Conservation (phyloP, 768 basidiomycete genomes). For the Mycena belliarum region DNA sequence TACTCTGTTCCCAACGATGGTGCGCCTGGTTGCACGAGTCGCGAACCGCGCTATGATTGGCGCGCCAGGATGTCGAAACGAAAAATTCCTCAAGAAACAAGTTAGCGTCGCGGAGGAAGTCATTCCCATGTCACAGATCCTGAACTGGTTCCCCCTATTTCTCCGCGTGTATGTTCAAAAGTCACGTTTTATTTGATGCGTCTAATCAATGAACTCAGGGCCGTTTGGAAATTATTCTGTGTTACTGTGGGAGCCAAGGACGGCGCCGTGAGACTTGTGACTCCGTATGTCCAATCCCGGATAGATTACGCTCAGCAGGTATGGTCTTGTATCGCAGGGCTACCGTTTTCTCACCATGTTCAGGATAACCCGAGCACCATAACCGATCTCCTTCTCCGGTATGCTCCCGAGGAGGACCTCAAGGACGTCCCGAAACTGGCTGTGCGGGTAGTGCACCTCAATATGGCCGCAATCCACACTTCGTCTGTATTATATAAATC, state of each 20-base stretch:
- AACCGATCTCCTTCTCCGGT: constrained; percentile 16
- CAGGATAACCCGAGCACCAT: constrained; percentile 15
- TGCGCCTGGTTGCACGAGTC: constrained; percentile 16
- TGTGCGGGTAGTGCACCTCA: constrained; percentile 18
- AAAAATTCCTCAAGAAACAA: constrained; percentile 17
- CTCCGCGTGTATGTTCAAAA: background rate
- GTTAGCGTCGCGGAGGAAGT: constrained; percentile 14
- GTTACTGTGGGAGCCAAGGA: constrained; percentile 4
- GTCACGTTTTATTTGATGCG: too few relatives aligned
- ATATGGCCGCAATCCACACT: constrained; percentile 23
- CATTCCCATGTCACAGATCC: background rate
- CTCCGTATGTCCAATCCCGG: constrained; percentile 13
- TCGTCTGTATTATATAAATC: background rate
- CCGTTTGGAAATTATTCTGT: constrained; percentile 12
- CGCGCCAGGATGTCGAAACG: constrained; percentile 15
- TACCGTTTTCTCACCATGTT: too few relatives aligned
- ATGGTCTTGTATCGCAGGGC: background rate
- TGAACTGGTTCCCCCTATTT: background rate
- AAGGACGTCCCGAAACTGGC: constrained; percentile 1
- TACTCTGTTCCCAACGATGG: background rate
- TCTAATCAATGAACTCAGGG: too few relatives aligned
- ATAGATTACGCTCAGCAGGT: constrained; percentile 19
- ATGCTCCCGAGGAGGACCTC: constrained; percentile 16
- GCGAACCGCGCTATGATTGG: constrained; percentile 24
- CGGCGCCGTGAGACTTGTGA: background rate